phyloP scores from a whole-genome alignment of 345 rosid genomes.

The Acer campestre region DNA sequence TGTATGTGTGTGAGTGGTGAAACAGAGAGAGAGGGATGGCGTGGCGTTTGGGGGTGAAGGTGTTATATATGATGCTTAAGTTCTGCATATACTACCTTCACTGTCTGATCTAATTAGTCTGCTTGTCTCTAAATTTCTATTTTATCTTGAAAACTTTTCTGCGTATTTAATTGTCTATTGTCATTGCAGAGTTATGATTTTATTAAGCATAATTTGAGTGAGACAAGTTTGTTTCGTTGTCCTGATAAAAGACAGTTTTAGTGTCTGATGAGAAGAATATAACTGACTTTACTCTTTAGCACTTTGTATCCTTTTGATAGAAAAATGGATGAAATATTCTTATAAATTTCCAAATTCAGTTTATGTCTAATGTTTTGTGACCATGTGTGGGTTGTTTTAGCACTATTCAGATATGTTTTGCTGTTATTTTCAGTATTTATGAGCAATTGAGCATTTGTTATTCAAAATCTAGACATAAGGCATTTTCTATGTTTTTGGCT shows the following conservation, averaged over 20 bases:
- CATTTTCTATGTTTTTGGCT: not conserved
- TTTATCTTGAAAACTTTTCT: not conserved
- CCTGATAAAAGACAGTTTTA: not conserved
- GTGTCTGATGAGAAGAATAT: not conserved
- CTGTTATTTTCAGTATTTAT: not conserved
- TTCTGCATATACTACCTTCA: not conserved
- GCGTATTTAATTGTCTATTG: no score
- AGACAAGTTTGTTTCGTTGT: not conserved
- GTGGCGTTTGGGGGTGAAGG: no score
- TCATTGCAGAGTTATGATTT: not conserved
- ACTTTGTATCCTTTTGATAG: no score
- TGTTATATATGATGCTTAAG: not conserved
- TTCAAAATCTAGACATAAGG: not conserved
- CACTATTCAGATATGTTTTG: not conserved
- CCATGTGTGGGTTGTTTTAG: no score
- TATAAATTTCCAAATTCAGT: no score
- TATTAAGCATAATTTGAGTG: not conserved
- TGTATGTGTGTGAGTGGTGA: no score
- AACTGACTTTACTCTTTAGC: no score
- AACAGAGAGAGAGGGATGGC: no score
- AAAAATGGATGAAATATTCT: no score
- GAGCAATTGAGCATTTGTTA: not conserved
- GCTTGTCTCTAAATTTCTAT: not conserved
- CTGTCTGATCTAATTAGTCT: not conserved
- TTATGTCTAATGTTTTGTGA: no score